Evolutionary conservation across 306 rosid genomes (phyloP), one percentile per base, ranked within the genome.

Genomic region (Trifolium repens): DNA sequence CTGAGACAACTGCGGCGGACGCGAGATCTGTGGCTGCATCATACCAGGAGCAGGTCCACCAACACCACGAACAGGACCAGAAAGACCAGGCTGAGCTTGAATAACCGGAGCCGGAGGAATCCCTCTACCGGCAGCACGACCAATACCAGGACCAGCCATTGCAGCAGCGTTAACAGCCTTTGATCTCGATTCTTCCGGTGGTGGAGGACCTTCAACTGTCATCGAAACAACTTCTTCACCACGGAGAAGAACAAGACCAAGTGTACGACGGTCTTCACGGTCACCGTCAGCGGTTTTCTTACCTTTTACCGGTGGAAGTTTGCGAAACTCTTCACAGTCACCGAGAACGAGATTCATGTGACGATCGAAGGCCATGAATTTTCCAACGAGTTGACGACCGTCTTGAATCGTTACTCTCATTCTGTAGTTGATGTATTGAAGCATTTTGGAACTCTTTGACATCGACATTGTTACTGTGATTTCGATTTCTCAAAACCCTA

Each of bases 371-470:
- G 98, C 98, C 98, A 94, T 94, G 85, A 94, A 94, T 76, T 94
- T 94, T 9, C 99, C 98, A 5, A 96, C 98, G 5, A 92, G 93
- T 64, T 96, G 98, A 14, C 99, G 96, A 7, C 99, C 99, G 26
- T 96, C 99, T 59, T 96, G 99, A 69, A 96, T 96, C 43, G 98
- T 96, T 14, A 96, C 97, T 5, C 99, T 80, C 98, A 96, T 92
- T 0, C 99, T 84, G 83, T 96, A 96, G 75, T 96, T 96, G 63
- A 92, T 89, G 85, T 86, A 96, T 59, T 96, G 99, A 15, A 96
- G 96, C 99, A 96, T 96, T 90, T 96, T 96, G 9, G 99, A 92
- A 84, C 98, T 91, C 93, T 94, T 94, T 9, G 98, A 91, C 98
- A 94, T 89, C 92, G 98, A 94, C 98, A 94, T 94, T 85, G 80